A percentile compares a stretch with the other conserved stretches of the same genome.
Conservation (phyloP, 2,329 filamentous ascomycete species). For the Colletotrichum tofieldiae region DNA sequence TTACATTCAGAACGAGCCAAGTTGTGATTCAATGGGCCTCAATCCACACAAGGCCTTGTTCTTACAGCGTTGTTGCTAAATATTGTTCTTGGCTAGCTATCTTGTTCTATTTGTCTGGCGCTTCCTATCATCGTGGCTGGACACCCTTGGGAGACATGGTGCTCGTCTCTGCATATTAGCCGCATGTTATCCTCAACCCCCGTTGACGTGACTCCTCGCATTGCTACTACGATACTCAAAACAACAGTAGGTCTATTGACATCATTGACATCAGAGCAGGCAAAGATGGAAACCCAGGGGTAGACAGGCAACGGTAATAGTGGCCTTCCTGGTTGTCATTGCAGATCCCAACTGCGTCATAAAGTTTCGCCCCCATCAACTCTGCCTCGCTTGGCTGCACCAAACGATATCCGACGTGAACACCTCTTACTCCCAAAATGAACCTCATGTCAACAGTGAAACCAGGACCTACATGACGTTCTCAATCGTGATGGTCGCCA, state of each 20-base stretch:
- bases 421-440: background rate
- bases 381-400: background rate
- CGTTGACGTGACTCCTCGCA: background rate
- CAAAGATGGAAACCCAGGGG: background rate
- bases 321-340: background rate
- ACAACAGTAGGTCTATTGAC: background rate
- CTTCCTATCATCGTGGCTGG: background rate
- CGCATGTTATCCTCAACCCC: too few species aligned
- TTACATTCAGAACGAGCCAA: background rate
- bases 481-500: background rate
- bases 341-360: background rate
- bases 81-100: background rate
- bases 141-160: background rate
- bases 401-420: background rate
- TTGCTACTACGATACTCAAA: background rate
- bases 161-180: too few species aligned
- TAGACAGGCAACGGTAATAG: background rate
- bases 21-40: background rate
- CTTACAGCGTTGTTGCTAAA: background rate
- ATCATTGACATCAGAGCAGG: background rate
- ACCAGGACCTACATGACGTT: background rate
- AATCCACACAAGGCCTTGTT: background rate
- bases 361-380: background rate
- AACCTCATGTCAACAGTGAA: background rate
- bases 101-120: background rate